A percentile compares a stretch with the other conserved stretches of the same genome.
Conservation (phyloP, 2,329 filamentous ascomycete species). For the Stachybotrys echinatus region DNA sequence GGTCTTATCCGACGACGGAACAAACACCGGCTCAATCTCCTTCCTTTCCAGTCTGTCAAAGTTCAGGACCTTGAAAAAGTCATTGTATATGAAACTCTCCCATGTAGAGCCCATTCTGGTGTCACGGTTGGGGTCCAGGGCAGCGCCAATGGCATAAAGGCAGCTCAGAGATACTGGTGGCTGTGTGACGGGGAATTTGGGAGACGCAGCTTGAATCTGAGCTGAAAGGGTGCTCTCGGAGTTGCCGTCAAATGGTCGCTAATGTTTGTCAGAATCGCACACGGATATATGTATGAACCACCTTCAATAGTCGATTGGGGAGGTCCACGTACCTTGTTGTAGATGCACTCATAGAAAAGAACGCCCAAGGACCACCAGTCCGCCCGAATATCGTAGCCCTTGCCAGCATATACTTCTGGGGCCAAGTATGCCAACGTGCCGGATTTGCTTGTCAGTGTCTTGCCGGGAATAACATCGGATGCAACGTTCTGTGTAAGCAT, state of each 20-base stretch:
- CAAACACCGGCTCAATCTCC: constrained; percentile 84
- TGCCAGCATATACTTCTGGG: constrained; percentile 88
- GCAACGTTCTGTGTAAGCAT: constrained; percentile 77
- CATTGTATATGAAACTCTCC: constrained; percentile 78
- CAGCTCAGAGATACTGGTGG: constrained; percentile 86
- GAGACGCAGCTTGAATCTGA: constrained; percentile 74
- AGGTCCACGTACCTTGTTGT: constrained; percentile 71
- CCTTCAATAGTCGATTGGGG: neutral
- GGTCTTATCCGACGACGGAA: constrained; percentile 93
- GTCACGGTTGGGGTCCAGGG: constrained; percentile 74
- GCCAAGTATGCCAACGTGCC: constrained; percentile 94
- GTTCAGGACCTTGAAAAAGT: constrained; percentile 83
- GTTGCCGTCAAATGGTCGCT: constrained; percentile 91
- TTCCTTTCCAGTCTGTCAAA: constrained; percentile 82
- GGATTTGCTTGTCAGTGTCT: constrained; percentile 87
- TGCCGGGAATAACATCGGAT: constrained; percentile 81
- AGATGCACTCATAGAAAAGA: constrained; percentile 99
- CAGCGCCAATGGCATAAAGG: constrained; percentile 78
- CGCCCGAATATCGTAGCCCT: constrained; percentile 82
- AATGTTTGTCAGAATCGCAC: constrained; percentile 9
- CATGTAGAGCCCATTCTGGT: constrained; percentile 83
- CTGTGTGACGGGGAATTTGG: constrained; percentile 86
- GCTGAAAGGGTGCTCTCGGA: constrained; percentile 75
- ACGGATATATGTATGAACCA: neutral
- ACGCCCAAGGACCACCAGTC: constrained; percentile 99